phyloP scores from a whole-genome alignment of 2,329 filamentous ascomycete genomes.

The Fusarium temperatum region DNA sequence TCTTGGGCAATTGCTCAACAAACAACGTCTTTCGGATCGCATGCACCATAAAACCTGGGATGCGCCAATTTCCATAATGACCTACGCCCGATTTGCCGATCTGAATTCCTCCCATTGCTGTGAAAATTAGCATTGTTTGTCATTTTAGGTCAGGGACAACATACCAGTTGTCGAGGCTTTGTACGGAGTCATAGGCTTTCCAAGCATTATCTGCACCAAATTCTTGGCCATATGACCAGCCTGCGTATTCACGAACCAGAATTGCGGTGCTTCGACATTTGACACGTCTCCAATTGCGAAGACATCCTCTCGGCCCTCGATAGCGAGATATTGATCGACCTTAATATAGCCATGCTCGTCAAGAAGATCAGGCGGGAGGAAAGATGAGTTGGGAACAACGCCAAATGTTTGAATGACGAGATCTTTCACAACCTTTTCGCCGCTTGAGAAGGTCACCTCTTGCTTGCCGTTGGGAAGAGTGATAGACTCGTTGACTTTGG shows the following conservation, averaged over 20 bases:
- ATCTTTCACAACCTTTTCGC: neutral
- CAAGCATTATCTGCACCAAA: neutral
- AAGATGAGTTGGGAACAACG: neutral
- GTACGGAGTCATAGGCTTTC: neutral
- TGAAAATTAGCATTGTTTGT: neutral
- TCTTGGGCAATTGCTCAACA: neutral
- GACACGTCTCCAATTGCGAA: neutral
- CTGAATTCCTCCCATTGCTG: neutral
- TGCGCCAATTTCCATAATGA: neutral
- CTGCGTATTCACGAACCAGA: neutral
- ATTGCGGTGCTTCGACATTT: neutral
- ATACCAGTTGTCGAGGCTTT: neutral
- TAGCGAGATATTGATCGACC: neutral
- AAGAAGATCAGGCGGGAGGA: neutral
- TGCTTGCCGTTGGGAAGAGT: neutral
- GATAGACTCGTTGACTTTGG: neutral
- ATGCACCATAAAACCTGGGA: neutral
- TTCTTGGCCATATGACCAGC: neutral
- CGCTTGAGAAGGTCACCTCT: neutral
- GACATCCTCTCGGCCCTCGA: neutral
- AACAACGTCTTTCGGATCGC: neutral
- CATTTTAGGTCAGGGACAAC: rapidly evolving
- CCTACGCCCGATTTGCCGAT: neutral
- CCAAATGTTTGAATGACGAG: neutral
- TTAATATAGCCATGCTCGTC: neutral